Conservation (phyloP, 495 filamentous ascomycete species). For the Hypoxylon perforatum region DNA sequence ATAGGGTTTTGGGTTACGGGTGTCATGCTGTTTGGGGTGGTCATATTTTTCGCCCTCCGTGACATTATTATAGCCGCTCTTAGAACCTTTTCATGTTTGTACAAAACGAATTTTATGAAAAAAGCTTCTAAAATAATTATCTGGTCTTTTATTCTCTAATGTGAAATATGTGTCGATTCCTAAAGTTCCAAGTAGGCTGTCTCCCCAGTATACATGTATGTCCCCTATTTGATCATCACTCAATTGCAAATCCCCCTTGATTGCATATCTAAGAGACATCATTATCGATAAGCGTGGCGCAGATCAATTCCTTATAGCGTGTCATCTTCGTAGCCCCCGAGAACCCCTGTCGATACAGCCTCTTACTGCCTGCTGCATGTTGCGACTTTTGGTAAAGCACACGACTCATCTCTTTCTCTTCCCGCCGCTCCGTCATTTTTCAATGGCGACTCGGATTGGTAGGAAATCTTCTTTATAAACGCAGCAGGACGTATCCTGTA, state of each 20-base stretch:
- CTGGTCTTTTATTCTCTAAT: neutral
- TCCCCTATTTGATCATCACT: neutral
- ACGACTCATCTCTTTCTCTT: conserved; percentile 30
- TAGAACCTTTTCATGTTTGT: conserved; percentile 43
- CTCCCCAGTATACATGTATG: neutral
- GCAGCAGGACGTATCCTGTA: conserved; percentile 24
- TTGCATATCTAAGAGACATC: conserved; percentile 7
- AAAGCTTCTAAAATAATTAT: conserved; percentile 14
- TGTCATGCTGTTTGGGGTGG: conserved; percentile 42
- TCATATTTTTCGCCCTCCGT: conserved; percentile 39
- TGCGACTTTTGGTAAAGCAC: conserved; percentile 37
- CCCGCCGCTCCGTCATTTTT: conserved; percentile 14
- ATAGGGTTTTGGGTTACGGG: conserved; percentile 48
- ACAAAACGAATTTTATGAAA: conserved; percentile 45
- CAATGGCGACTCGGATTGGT: conserved; percentile 30
- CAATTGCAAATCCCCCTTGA: neutral
- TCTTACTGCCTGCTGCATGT: neutral
- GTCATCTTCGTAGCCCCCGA: conserved; percentile 27
- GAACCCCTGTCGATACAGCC: conserved; percentile 10
- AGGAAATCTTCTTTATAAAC: conserved; percentile 23
- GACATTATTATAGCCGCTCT: conserved; percentile 33
- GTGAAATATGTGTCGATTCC: neutral
- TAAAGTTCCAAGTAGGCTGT: neutral
- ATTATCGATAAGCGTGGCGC: conserved; percentile 22
- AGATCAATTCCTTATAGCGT: conserved; percentile 31